phyloP scores from a whole-genome alignment of 257 asterid genomes.

The Gardenia jasminoides region DNA sequence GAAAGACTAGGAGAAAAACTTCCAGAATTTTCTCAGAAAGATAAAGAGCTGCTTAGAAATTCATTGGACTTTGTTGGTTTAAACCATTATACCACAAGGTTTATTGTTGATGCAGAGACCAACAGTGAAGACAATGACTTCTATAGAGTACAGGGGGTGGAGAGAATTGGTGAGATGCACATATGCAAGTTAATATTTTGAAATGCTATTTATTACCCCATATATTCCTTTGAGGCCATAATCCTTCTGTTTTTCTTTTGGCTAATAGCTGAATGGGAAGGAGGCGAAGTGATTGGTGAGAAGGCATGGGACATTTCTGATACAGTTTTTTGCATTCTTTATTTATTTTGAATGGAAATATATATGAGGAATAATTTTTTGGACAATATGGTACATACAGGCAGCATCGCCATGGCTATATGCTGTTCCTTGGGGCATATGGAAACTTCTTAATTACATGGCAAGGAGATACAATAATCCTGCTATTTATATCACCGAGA shows the following conservation, averaged over 20 bases:
- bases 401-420: conserved; percentile 58
- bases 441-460: conserved; percentile 44
- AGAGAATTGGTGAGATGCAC: conserved; percentile 40
- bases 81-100: conserved; percentile 54
- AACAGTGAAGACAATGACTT: conserved; percentile 38
- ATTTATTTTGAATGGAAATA: background rate
- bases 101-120: conserved; percentile 38
- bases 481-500: conserved; percentile 46
- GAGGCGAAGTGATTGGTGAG: conserved; percentile 50
- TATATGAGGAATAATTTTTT: background rate
- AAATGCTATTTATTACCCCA: background rate
- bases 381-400: conserved; percentile 29
- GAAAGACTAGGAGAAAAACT: conserved; percentile 45
- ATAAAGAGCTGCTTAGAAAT: conserved; percentile 40
- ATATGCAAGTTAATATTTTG: background rate
- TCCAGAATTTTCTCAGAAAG: conserved; percentile 46
- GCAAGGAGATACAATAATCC: conserved; percentile 46
- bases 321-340: background rate
- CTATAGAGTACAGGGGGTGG: conserved; percentile 47
- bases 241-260: conserved; percentile 13
- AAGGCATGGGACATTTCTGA: conserved; percentile 32
- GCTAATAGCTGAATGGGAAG: conserved; percentile 50
- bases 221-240: background rate
- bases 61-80: conserved; percentile 55
- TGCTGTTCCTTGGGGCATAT: conserved; percentile 55